These are phyloP conservation scores for Danielozyma ontarioensis DNA, from an alignment of 805 yeast genomes.

Conservation along the genomic window DNA sequence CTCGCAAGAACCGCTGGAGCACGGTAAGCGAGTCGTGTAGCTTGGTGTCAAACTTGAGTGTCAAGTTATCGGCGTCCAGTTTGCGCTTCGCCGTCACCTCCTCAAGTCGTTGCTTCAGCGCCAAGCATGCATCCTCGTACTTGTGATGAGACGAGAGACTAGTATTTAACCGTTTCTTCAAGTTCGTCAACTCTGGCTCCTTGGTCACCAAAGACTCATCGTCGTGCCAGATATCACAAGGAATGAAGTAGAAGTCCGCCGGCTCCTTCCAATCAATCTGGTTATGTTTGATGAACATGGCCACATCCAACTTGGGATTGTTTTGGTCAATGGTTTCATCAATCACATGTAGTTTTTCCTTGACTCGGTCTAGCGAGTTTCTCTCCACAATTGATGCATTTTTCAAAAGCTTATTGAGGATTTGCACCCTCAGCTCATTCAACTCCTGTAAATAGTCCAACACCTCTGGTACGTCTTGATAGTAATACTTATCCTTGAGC, in stretches of 20 bases:
- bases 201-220: constrained; percentile 68
- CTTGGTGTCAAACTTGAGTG: constrained; percentile 49
- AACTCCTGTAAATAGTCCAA: constrained; percentile 80
- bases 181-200: constrained; percentile 51
- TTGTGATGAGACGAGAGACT: constrained; percentile 34
- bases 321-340: constrained; percentile 62
- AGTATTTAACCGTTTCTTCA: constrained; percentile 47
- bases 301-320: constrained; percentile 67
- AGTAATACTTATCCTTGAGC: constrained; percentile 85
- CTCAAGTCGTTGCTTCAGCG: constrained; percentile 48
- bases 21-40: constrained; percentile 47
- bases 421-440: constrained; percentile 70
- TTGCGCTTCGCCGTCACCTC: constrained; percentile 33
- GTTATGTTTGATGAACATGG: constrained; percentile 92
- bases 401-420: constrained; percentile 64
- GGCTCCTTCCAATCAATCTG: constrained; percentile 76
- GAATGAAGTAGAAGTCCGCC: constrained; percentile 74
- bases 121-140: constrained; percentile 38
- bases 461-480: constrained; percentile 89
- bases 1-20: constrained; percentile 59
- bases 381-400: constrained; percentile 59
- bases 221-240: constrained; percentile 95
- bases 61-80: constrained; percentile 30
- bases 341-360: constrained; percentile 47
- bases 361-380: constrained; percentile 38